phyloP scores from a whole-genome alignment of 2,329 filamentous ascomycete genomes.

The Cadophora gregata region DNA sequence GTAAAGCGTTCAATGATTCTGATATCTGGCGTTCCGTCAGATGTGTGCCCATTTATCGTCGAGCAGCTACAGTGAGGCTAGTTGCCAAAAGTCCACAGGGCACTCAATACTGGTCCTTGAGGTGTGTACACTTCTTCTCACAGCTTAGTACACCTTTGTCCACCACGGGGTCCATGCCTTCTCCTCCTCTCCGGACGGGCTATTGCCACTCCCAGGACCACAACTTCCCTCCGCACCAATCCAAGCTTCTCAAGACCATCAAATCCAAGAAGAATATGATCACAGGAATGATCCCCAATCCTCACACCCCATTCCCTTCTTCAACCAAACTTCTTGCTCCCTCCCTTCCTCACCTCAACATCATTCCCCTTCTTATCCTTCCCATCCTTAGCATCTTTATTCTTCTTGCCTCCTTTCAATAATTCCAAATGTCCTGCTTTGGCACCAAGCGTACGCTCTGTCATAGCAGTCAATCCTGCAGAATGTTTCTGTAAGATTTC shows the following conservation, averaged over 20 bases:
- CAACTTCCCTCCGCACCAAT: neutral
- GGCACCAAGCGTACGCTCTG: slow-evolving; percentile 69
- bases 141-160: neutral
- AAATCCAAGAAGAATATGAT: neutral
- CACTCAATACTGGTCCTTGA: neutral
- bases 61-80: neutral
- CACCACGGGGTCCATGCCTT: neutral
- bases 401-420: slow-evolving; percentile 69
- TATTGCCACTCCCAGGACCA: neutral
- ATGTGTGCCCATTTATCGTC: neutral
- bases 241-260: neutral
- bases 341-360: slow-evolving; percentile 42
- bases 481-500: slow-evolving; percentile 58
- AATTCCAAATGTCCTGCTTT: slow-evolving; percentile 75
- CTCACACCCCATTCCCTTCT: neutral
- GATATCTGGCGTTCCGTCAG: neutral
- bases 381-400: slow-evolving; percentile 50
- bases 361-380: slow-evolving; percentile 47
- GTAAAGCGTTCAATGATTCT: neutral
- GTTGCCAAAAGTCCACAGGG: neutral
- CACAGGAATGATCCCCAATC: neutral
- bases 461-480: slow-evolving; percentile 65
- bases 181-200: neutral
- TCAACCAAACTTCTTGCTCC: slow-evolving; percentile 45
- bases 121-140: neutral